A percentile compares a stretch with the other conserved stretches of the same genome.
phyloP scores from a whole-genome alignment of 352 stramenopile genomes.

The Globisporangium middletonii region DNA sequence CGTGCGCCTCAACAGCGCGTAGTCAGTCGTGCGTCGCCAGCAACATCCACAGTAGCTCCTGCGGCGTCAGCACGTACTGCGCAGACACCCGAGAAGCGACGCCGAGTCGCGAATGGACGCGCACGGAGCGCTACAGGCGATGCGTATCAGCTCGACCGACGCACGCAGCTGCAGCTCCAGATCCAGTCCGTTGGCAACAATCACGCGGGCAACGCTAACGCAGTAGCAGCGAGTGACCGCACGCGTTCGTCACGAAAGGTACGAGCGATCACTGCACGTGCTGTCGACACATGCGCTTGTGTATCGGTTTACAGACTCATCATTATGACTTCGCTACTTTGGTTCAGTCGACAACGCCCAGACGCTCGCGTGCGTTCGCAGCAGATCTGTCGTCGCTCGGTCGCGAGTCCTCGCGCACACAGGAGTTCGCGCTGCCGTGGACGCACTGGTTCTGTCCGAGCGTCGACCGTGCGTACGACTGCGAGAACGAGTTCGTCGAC shows the following conservation, averaged over 20 bases:
- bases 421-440: slow-evolving; percentile 55
- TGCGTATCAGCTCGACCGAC: slow-evolving; percentile 19
- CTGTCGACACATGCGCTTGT: not conserved
- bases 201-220: not conserved
- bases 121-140: slow-evolving; percentile 10
- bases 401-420: not conserved
- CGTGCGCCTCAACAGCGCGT: not conserved
- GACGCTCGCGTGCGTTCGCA: not conserved
- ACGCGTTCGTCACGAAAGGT: not conserved
- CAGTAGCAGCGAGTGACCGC: not conserved
- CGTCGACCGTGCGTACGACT: slow-evolving; percentile 61
- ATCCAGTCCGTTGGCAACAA: slow-evolving; percentile 15
- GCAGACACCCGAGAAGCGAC: slow-evolving; percentile 32
- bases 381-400: not conserved
- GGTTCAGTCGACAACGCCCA: not conserved
- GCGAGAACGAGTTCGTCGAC: slow-evolving; percentile 72
- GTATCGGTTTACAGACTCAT: no score
- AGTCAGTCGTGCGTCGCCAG: not conserved
- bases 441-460: slow-evolving; percentile 68
- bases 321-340: not conserved
- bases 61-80: not conserved
- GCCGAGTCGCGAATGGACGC: slow-evolving; percentile 38
- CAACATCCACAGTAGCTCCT: not conserved
- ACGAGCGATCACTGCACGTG: not conserved
- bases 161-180: slow-evolving; percentile 16